phyloP scores from a whole-genome alignment of 257 asterid species.

The Marsdenia floribunda region DNA sequence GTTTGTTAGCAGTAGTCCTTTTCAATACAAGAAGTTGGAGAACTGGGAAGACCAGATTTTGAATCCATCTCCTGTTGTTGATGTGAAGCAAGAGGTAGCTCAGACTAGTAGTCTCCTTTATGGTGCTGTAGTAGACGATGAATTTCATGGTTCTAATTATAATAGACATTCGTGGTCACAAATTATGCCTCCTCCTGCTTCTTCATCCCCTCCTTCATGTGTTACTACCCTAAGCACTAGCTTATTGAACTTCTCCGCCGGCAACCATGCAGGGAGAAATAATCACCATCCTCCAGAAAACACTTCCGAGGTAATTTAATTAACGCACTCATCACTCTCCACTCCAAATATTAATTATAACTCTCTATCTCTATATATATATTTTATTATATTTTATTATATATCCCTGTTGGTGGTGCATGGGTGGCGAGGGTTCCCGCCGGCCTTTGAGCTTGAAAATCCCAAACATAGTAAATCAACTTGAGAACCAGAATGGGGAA shows the following conservation, averaged over 20 bases:
- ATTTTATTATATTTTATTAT: too few relatives aligned
- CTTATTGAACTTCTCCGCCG: constrained; percentile 55
- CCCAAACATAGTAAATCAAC: too few relatives aligned
- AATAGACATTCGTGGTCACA: constrained; percentile 38
- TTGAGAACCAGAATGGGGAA: too few relatives aligned
- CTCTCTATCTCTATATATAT: too few relatives aligned
- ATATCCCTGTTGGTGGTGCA: too few relatives aligned
- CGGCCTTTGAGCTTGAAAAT: too few relatives aligned
- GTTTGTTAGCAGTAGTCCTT: constrained; percentile 40
- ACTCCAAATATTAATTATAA: too few relatives aligned
- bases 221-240: constrained; percentile 46
- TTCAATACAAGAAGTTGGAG: constrained; percentile 60
- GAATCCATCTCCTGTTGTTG: constrained; percentile 33
- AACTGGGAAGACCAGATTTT: constrained; percentile 67
- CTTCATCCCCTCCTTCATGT: constrained; percentile 62
- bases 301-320: constrained; percentile 53
- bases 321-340: too few relatives aligned
- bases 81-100: constrained; percentile 47
- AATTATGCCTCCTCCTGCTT: constrained; percentile 45
- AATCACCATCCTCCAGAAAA: constrained; percentile 45
- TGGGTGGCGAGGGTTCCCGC: too few relatives aligned
- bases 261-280: constrained; percentile 22
- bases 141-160: constrained; percentile 20
- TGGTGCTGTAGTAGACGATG: constrained; percentile 18
- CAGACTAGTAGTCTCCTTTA: constrained; percentile 28